A percentile compares a stretch with the other conserved stretches of the same genome.
phyloP scores from a whole-genome alignment of 2,329 filamentous ascomycete species.

The Xylariaceae sp. region DNA sequence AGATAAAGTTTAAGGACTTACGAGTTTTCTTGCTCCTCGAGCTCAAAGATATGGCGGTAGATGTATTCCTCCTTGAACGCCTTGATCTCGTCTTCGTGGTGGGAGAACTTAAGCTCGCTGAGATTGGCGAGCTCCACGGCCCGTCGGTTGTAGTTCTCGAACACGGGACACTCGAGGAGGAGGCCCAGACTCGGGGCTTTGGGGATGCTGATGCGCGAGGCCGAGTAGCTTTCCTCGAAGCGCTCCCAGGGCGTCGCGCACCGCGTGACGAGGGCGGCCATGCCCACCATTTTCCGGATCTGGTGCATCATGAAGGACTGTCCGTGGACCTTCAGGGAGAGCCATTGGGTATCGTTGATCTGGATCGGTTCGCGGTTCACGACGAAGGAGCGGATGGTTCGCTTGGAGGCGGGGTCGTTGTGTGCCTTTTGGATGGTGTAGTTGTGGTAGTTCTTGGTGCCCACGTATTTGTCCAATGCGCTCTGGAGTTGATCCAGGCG shows the following conservation, averaged over 20 bases:
- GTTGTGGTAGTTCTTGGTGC: slow-evolving; percentile 93
- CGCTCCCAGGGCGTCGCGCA: slow-evolving; percentile 70
- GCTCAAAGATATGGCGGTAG: slow-evolving; percentile 83
- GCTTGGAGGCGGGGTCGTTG: slow-evolving; percentile 76
- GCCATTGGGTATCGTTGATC: slow-evolving; percentile 90
- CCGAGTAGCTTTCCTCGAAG: slow-evolving; percentile 68
- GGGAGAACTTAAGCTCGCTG: slow-evolving; percentile 70
- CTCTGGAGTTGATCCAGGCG: slow-evolving; percentile 72
- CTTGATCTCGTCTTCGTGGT: slow-evolving; percentile 70
- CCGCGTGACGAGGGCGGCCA: slow-evolving; percentile 78
- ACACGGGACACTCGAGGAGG: slow-evolving; percentile 84
- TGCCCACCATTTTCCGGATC: slow-evolving; percentile 97
- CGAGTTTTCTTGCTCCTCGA: slow-evolving; percentile 83
- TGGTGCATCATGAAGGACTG: slow-evolving; percentile 99
- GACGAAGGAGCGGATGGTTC: slow-evolving; percentile 87
- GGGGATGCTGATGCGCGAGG: slow-evolving; percentile 74
- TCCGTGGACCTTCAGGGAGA: slow-evolving; percentile 91
- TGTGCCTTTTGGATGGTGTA: slow-evolving; percentile 87
- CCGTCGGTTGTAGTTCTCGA: slow-evolving; percentile 79
- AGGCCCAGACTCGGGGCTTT: slow-evolving; percentile 89
- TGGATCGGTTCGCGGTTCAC: slow-evolving; percentile 71
- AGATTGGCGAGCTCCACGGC: slow-evolving; percentile 58
- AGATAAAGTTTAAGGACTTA: slow-evolving; percentile 43
- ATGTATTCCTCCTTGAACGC: slow-evolving; percentile 91
- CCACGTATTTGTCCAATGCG: slow-evolving; percentile 68